phyloP scores from a whole-genome alignment of 192 early-diverging fungal genomes.

The Rhizoclosmatium globosum region DNA sequence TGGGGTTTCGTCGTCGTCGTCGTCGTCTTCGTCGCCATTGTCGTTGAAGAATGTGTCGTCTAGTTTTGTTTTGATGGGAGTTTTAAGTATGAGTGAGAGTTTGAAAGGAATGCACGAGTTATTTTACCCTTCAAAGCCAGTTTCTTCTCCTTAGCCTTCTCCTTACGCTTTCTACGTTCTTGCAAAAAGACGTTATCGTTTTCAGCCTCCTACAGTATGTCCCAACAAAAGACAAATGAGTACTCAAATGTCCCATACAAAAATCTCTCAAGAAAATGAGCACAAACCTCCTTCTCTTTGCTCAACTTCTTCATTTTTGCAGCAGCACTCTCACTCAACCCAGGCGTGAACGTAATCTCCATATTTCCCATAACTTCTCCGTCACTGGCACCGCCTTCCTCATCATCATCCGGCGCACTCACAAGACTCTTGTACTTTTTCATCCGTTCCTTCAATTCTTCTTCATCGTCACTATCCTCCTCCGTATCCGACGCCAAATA shows the following conservation, averaged over 20 bases:
- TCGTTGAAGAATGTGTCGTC: slow-evolving; percentile 40
- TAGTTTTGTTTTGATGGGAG: slow-evolving; percentile 2
- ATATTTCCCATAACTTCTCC: slow-evolving; percentile 81
- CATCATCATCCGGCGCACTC: slow-evolving; percentile 44
- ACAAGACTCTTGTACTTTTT: slow-evolving; percentile 50
- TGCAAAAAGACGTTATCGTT: slow-evolving; percentile 88
- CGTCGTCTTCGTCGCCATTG: neutral
- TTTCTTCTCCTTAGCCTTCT: slow-evolving; percentile 72
- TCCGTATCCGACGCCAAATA: slow-evolving; percentile 83
- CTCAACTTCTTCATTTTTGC: slow-evolving; percentile 62
- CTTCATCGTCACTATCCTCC: slow-evolving; percentile 61
- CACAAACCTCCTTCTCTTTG: slow-evolving; percentile 50
- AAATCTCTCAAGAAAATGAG: slow-evolving; percentile 1
- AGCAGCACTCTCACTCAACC: slow-evolving; percentile 77
- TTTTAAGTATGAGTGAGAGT: neutral
- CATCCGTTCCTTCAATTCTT: slow-evolving; percentile 43
- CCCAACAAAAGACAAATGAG: neutral
- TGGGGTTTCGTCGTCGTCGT: neutral
- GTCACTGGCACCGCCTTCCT: slow-evolving; percentile 30
- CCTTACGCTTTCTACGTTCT: slow-evolving; percentile 83
- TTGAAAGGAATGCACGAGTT: neutral
- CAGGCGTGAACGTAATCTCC: slow-evolving; percentile 97
- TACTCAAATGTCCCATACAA: neutral
- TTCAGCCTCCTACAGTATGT: slow-evolving; percentile 47
- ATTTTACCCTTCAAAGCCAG: slow-evolving; percentile 38